Evolutionary conservation across 2,329 filamentous ascomycete genomes (phyloP).

Genomic region (Paecilomyces sp.): DNA sequence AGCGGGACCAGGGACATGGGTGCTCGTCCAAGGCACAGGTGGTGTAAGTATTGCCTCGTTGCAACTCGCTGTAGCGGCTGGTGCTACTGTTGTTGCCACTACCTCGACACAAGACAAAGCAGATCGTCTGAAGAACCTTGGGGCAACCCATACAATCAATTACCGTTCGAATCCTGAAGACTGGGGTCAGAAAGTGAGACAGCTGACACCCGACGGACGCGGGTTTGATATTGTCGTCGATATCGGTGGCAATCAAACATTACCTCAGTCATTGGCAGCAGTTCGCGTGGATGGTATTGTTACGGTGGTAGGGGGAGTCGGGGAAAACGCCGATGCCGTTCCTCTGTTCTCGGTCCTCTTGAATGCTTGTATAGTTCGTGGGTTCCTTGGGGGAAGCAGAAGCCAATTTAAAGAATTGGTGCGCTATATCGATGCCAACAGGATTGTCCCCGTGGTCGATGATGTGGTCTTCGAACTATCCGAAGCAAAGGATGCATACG

Average conservation of each 20-base stretch:
- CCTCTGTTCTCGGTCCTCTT: slow-evolving; percentile 13
- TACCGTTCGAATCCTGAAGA: slow-evolving; percentile 30
- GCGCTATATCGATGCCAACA: slow-evolving; percentile 18
- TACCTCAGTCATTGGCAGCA: slow-evolving; percentile 33
- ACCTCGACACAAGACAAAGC: slow-evolving; percentile 47
- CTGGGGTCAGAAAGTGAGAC: slow-evolving; percentile 33
- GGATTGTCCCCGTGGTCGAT: slow-evolving; percentile 19
- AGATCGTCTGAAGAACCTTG: slow-evolving; percentile 43
- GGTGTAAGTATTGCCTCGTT: slow-evolving; percentile 47
- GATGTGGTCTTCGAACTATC: slow-evolving; percentile 28
- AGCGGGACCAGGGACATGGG: slow-evolving; percentile 33
- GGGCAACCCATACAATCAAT: slow-evolving; percentile 38
- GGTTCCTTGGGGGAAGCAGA: slow-evolving; percentile 28
- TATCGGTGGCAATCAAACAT: slow-evolving; percentile 33
- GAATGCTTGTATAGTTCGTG: slow-evolving; percentile 21
- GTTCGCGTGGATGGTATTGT: slow-evolving; percentile 33
- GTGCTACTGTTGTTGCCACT: slow-evolving; percentile 52
- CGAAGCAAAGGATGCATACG: slow-evolving; percentile 17
- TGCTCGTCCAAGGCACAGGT: slow-evolving; percentile 49
- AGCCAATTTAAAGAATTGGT: slow-evolving; percentile 28
- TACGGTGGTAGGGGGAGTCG: slow-evolving; percentile 24
- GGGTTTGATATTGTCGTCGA: slow-evolving; percentile 38
- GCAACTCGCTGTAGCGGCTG: slow-evolving; percentile 42
- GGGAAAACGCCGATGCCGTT: too few species aligned
- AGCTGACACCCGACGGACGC: slow-evolving; percentile 27